Evolutionary conservation across 768 basidiomycete species (phyloP).

Genomic region (Mycena polygramma): DNA sequence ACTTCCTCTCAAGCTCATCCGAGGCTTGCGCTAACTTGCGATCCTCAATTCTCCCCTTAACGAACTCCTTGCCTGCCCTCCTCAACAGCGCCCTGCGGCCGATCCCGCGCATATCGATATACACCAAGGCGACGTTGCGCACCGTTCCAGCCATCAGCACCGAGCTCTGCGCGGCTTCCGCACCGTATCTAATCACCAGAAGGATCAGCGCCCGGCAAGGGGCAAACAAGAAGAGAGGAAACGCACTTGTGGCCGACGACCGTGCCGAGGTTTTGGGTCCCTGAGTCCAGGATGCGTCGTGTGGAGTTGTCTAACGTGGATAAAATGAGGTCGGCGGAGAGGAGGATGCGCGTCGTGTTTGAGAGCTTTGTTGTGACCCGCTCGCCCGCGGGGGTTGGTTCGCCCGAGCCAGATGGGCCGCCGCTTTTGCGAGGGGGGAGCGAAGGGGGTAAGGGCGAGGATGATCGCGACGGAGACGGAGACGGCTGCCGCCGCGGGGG

Average conservation of each 20-base stretch:
- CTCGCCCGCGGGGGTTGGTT: neutral
- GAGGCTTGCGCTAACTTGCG: neutral
- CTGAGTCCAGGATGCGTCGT: conserved; percentile 63
- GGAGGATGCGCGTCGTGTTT: conserved; percentile 63
- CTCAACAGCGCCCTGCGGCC: conserved; percentile 78
- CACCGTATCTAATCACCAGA: conserved; percentile 62
- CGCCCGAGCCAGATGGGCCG: conserved; percentile 14
- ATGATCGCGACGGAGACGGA: conserved; percentile 46
- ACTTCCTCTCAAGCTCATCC: too few species aligned
- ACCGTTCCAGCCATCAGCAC: conserved; percentile 73
- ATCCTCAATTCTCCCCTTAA: conserved; percentile 39
- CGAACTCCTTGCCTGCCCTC: conserved; percentile 69
- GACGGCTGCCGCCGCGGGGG: conserved; percentile 42
- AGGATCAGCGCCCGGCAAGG: neutral
- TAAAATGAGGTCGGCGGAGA: conserved; percentile 76
- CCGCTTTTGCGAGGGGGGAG: conserved; percentile 49
- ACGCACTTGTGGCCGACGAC: conserved; percentile 70
- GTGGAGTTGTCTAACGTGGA: conserved; percentile 74
- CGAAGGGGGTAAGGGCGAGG: conserved; percentile 50
- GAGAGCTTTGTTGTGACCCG: conserved; percentile 45
- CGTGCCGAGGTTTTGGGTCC: conserved; percentile 61
- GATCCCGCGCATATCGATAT: conserved; percentile 81
- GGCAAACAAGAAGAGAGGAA: neutral
- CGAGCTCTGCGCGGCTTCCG: conserved; percentile 72
- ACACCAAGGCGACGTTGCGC: conserved; percentile 80